Evolutionary conservation across 345 rosid genomes (phyloP).

Genomic region (Pugionium cornutum): DNA sequence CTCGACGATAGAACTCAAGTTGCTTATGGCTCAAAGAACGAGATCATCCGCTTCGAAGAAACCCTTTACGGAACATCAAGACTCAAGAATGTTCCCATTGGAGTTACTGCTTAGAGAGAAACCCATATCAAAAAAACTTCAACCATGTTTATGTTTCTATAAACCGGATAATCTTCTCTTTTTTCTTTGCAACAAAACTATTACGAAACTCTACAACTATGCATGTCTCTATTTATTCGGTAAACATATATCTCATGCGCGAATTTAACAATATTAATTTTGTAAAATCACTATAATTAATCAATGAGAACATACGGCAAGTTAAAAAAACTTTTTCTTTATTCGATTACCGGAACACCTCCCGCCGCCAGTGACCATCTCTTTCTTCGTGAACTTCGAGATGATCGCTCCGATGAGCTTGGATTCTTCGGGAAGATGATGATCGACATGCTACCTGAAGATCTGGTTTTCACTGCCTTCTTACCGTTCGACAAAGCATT

Average conservation of each 20-base stretch:
- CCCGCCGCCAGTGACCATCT: constrained; percentile 22
- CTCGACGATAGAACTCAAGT: constrained; percentile 98
- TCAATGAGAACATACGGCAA: no score
- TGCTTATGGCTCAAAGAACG: constrained; percentile 92
- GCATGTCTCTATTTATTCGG: not conserved
- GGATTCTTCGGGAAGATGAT: constrained; percentile 73
- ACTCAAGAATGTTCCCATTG: constrained; percentile 71
- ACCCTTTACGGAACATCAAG: constrained; percentile 83
- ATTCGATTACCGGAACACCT: constrained; percentile 60
- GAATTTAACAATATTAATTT: no score
- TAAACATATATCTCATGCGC: not conserved
- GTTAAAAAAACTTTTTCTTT: not conserved
- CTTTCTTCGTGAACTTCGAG: constrained; percentile 7
- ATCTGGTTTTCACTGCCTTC: constrained; percentile 77
- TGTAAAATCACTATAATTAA: no score
- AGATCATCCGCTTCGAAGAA: constrained; percentile 89
- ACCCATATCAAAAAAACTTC: not conserved
- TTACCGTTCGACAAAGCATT: constrained; percentile 68
- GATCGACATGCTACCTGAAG: constrained; percentile 75
- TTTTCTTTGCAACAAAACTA: constrained; percentile 24
- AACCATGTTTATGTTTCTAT: constrained; percentile 14
- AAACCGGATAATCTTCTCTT: constrained; percentile 28
- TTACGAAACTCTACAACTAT: constrained; percentile 11
- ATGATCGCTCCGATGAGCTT: constrained; percentile 30
- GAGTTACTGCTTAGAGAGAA: constrained; percentile 56